phyloP scores from a whole-genome alignment of 2,329 filamentous ascomycete genomes.

The Emydomyces testavorans region DNA sequence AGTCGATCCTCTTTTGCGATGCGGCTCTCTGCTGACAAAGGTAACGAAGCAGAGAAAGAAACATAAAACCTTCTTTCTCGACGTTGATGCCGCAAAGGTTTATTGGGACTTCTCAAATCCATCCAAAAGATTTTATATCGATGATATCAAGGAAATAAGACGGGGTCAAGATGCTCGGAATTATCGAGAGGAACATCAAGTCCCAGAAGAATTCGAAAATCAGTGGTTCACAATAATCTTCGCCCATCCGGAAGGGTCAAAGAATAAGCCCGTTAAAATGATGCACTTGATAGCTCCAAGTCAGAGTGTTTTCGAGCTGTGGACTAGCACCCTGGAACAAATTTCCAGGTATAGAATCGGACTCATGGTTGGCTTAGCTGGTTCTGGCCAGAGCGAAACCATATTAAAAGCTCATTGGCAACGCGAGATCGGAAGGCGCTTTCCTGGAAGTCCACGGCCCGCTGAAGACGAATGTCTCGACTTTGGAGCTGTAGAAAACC shows the following conservation, averaged over 20 bases:
- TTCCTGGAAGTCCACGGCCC: constrained; percentile 30
- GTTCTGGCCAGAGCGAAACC: constrained; percentile 61
- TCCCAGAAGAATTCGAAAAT: constrained; percentile 54
- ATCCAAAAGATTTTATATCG: constrained; percentile 79
- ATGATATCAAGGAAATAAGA: constrained; percentile 87
- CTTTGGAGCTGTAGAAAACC: constrained; percentile 62
- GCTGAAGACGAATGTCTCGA: constrained; percentile 61
- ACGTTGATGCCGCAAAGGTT: constrained; percentile 74
- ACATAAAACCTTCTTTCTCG: constrained; percentile 63
- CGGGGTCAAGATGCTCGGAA: constrained; percentile 73
- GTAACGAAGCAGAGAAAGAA: constrained; percentile 72
- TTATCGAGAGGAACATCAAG: constrained; percentile 71
- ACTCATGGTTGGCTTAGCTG: constrained; percentile 78
- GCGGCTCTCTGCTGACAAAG: constrained; percentile 68
- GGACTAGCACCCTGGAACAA: constrained; percentile 72
- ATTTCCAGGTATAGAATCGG: constrained; percentile 79
- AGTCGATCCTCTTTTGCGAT: constrained; percentile 62
- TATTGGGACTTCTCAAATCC: constrained; percentile 72
- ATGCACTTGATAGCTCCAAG: constrained; percentile 78
- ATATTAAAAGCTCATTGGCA: constrained; percentile 78
- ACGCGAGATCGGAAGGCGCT: constrained; percentile 64
- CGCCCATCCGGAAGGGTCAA: constrained; percentile 62
- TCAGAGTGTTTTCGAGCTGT: constrained; percentile 58
- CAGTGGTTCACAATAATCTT: constrained; percentile 89
- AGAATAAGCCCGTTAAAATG: constrained; percentile 58